A percentile compares a stretch with the other conserved stretches of the same genome.
These are phyloP conservation scores for Xylaria intraflava DNA, from an alignment of 495 filamentous ascomycete genomes.

Conservation along the genomic window DNA sequence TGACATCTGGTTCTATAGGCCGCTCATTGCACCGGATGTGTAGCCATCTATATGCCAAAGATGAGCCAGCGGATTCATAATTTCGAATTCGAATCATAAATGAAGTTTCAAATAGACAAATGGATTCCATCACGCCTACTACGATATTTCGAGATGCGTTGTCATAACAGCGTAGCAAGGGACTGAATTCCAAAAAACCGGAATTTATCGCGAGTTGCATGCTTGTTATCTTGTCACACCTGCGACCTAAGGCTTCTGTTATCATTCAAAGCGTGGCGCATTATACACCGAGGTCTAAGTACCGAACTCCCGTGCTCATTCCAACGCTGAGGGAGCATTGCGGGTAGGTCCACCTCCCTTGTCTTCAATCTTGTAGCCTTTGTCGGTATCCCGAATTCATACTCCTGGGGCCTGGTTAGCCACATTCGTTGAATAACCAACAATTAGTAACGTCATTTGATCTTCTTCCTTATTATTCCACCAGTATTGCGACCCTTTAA, in stretches of 20 bases:
- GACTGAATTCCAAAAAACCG: too few relatives aligned
- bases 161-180: too few relatives aligned
- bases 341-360: neutral
- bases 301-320: neutral
- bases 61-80: too few relatives aligned
- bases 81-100: too few relatives aligned
- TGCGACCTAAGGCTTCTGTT: neutral
- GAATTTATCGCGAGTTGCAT: too few relatives aligned
- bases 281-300: neutral
- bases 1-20: neutral
- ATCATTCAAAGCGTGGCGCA: neutral
- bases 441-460: neutral
- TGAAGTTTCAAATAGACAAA: too few relatives aligned
- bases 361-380: neutral
- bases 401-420: neutral
- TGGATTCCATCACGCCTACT: too few relatives aligned
- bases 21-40: neutral
- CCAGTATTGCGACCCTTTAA: neutral
- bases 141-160: too few relatives aligned
- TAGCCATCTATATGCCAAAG: too few relatives aligned
- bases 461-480: neutral
- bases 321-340: neutral
- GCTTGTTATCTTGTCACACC: neutral
- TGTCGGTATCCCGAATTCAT: too few relatives aligned
- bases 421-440: neutral